These are phyloP conservation scores for Acacia melanoxylon DNA, from an alignment of 306 rosid species.

Conservation along the genomic window DNA sequence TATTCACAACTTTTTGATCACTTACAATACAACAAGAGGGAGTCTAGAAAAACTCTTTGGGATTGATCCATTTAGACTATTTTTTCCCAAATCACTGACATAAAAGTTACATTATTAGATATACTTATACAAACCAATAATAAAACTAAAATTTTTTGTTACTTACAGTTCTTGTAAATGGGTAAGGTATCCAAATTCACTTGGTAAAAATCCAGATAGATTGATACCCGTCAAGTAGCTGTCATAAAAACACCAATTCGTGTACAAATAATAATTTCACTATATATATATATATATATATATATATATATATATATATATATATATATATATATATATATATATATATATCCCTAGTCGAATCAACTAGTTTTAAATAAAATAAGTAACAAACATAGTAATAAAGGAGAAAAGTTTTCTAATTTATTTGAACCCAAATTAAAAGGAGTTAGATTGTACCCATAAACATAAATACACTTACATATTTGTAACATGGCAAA, in stretches of 20 bases:
- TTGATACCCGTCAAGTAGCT: conserved; percentile 61
- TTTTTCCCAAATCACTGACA: conserved; percentile 68
- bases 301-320: no score
- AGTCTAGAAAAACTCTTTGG: conserved; percentile 41
- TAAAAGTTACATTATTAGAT: no score
- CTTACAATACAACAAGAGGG: conserved; percentile 37
- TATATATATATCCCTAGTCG: no score
- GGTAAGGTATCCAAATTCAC: conserved; percentile 67
- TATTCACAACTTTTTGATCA: no score
- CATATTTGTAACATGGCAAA: conserved; percentile 66
- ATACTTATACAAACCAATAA: not conserved
- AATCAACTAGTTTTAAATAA: no score
- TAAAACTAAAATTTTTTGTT: not conserved
- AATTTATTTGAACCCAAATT: no score
- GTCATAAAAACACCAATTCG: not conserved
- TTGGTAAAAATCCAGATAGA: conserved; percentile 57
- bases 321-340: no score
- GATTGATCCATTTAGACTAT: conserved; percentile 60
- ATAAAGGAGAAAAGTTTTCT: not conserved
- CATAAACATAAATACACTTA: conserved; percentile 7
- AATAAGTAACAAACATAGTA: no score
- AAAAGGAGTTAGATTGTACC: not conserved
- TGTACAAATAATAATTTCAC: no score
- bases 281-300: no score
- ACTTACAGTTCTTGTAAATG: conserved; percentile 62